These are phyloP conservation scores for Phaeosphaeria sp. DNA, from an alignment of 2,329 filamentous ascomycete genomes.

Conservation along the genomic window DNA sequence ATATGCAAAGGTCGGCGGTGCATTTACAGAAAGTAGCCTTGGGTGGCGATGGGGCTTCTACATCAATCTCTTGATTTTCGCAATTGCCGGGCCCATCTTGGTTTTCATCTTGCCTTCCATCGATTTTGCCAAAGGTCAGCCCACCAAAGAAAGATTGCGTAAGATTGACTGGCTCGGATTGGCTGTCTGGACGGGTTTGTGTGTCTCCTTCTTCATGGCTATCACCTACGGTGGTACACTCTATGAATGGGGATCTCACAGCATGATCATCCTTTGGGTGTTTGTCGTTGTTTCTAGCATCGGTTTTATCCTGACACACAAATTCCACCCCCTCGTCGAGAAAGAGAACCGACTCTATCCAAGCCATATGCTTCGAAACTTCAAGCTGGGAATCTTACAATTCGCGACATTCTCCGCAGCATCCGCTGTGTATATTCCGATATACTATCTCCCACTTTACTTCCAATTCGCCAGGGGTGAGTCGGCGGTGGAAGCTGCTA, in stretches of 20 bases:
- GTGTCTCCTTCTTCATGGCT: constrained; percentile 54
- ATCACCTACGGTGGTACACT: constrained; percentile 58
- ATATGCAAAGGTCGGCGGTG: constrained; percentile 11
- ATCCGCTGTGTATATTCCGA: not conserved
- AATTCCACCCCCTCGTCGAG: constrained; percentile 33
- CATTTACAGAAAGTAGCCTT: constrained; percentile 61
- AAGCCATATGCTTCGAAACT: constrained; percentile 50
- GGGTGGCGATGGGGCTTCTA: constrained; percentile 62
- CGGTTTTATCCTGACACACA: constrained; percentile 55
- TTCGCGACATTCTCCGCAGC: not conserved
- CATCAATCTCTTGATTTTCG: constrained; percentile 44
- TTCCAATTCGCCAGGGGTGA: constrained; percentile 32
- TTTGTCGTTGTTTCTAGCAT: constrained; percentile 52
- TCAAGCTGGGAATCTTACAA: not conserved
- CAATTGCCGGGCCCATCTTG: constrained; percentile 15
- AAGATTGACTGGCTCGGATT: constrained; percentile 46
- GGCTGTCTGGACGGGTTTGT: constrained; percentile 51
- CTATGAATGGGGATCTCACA: constrained; percentile 55
- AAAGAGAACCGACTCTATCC: constrained; percentile 56
- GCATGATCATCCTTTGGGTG: constrained; percentile 55
- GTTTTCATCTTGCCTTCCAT: constrained; percentile 5
- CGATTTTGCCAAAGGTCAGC: not conserved
- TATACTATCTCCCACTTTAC: constrained; percentile 34
- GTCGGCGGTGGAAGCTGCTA: constrained; percentile 18
- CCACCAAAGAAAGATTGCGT: not conserved